Evolutionary conservation across 352 stramenopile species (phyloP), one percentile per base, ranked within the genome.

Genomic region (Pythium oligandrum): DNA sequence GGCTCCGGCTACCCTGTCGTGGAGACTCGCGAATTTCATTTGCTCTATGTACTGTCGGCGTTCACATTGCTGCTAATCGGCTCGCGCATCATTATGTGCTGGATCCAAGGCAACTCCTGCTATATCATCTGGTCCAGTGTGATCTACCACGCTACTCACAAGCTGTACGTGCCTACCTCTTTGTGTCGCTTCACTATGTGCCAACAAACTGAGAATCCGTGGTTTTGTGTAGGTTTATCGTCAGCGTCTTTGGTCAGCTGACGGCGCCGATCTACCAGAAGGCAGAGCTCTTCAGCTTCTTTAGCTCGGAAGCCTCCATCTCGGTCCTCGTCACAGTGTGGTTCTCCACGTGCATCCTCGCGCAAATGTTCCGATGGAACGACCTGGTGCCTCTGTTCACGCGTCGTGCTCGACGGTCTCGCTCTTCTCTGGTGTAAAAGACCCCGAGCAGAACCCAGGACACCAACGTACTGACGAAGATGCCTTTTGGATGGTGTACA

Each of bases 81-180:
- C 11, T 89, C 84, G 31, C 84, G 84, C 44, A 90, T 94, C 68
- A 94, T 90, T 62, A 94, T 94, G 84, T 93, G 84, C 71, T 94
- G 84, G 84, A 93, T 94, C 56, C 84, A 94, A 61, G 84, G 84
- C 68, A 91, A 91, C 53, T 88, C 84, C 39, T 84, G 75, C 73
- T 90, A 90, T 64, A 75, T 91, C 57, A 93, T 94, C 66, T 94
- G 84, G 84, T 91, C 84, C 4, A 93, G 82, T 58, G 80, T 87
- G 51, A 65, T 94, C 40, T 94, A 94, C 65, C 84, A 93, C 59
- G 71, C 84, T 26, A 88, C 82, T 10, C 84, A 94, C 67, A 91
- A 89, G 37, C 73, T 94, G 80, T 94, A 91, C 72, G 80, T 78
- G 26, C 17, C 6, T 48, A 26, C 17, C 17, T 26, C 17, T 26